These are phyloP conservation scores for Cupressus sempervirens DNA, from an alignment of 75 land plant species.

Conservation along the genomic window DNA sequence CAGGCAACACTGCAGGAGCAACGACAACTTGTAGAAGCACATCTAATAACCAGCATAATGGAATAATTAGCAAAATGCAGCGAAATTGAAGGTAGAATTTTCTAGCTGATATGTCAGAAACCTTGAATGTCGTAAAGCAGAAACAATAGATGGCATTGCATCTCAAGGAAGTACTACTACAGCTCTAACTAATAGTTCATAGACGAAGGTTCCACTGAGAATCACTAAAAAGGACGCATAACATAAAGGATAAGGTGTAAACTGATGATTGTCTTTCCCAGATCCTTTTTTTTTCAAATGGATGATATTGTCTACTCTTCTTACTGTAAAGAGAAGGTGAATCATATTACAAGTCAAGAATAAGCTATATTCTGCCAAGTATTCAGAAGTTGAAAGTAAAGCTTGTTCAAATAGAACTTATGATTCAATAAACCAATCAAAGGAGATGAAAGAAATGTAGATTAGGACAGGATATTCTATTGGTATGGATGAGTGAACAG, in stretches of 20 bases:
- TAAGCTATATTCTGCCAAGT: neutral
- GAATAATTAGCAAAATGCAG: neutral
- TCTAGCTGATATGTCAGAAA: neutral
- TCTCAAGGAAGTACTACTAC: neutral
- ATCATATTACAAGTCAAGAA: too few species aligned
- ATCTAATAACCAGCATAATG: neutral
- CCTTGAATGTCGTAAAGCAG: neutral
- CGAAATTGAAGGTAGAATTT: neutral
- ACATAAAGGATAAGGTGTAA: too few species aligned
- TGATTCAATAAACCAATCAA: neutral
- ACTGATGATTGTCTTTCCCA: too few species aligned
- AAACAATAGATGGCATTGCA: neutral
- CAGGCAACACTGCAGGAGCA: neutral
- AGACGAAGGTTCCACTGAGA: neutral
- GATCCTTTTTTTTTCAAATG: too few species aligned
- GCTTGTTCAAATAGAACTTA: neutral
- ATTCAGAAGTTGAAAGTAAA: neutral
- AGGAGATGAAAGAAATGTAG: neutral
- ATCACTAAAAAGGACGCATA: neutral
- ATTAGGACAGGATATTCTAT: neutral
- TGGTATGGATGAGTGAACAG: neutral
- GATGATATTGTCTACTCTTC: too few species aligned
- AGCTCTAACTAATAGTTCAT: neutral
- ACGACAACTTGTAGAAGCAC: neutral
- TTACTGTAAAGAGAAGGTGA: too few species aligned